These are phyloP conservation scores for Hylodesmum podocarpum DNA, from an alignment of 306 rosid genomes.

Conservation along the genomic window DNA sequence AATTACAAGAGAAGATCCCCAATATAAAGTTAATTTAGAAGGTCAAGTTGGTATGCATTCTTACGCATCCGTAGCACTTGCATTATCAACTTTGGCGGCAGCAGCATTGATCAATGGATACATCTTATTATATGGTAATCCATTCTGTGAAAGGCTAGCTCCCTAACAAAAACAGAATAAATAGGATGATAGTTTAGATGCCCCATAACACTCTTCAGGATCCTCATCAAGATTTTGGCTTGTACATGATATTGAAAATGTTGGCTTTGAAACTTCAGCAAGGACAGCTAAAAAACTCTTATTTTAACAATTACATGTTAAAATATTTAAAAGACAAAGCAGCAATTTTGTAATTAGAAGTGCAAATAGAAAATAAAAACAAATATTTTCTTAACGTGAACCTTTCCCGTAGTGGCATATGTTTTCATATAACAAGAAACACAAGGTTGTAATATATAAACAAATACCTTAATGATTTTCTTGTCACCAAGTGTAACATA, in stretches of 20 bases:
- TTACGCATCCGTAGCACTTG: constrained; percentile 26
- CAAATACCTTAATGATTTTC: constrained; percentile 39
- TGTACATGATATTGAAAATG: not conserved
- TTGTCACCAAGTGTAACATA: constrained; percentile 52
- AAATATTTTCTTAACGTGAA: too few relatives aligned
- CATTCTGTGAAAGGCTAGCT: constrained; percentile 47
- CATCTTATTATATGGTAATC: constrained; percentile 38
- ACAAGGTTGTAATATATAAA: not conserved
- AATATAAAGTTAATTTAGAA: not conserved
- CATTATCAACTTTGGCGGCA: constrained; percentile 29
- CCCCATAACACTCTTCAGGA: not conserved
- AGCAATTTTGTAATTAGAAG: too few relatives aligned
- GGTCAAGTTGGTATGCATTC: not conserved
- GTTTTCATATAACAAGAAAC: not conserved
- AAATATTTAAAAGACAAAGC: too few relatives aligned
- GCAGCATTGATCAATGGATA: constrained; percentile 48
- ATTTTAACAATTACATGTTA: too few relatives aligned
- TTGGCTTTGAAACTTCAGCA: not conserved
- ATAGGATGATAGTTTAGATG: not conserved
- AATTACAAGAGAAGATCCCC: not conserved
- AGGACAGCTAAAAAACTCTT: too few relatives aligned
- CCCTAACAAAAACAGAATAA: constrained; percentile 43
- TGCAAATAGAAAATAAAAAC: too few relatives aligned
- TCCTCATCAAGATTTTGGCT: not conserved
- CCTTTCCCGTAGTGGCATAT: not conserved